Conservation (phyloP, 192 early-diverging fungal genomes). For the Gryganskiella cystojenkinii region DNA sequence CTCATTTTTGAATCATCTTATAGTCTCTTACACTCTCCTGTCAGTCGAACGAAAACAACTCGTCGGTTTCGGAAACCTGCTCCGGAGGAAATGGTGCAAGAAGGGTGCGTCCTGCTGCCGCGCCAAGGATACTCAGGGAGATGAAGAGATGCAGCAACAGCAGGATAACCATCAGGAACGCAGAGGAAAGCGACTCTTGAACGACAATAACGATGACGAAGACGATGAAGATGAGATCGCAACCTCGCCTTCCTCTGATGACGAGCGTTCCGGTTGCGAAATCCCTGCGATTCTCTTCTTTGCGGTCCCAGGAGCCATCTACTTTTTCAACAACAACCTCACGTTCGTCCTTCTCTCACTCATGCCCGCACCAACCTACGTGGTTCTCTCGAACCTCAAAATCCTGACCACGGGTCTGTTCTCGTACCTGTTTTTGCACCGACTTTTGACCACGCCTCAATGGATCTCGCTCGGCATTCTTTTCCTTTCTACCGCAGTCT, state of each 20-base stretch:
- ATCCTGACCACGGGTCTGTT: constrained; percentile 54
- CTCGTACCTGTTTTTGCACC: constrained; percentile 45
- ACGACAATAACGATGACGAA: constrained; percentile 5
- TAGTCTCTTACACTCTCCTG: constrained; percentile 45
- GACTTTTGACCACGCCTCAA: constrained; percentile 26
- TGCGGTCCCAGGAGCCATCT: constrained; percentile 48
- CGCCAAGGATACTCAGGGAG: no score
- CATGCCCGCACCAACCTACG: constrained; percentile 55
- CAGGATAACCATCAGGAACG: constrained; percentile 15
- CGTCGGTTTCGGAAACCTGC: constrained; percentile 5
- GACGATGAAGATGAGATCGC: constrained; percentile 27
- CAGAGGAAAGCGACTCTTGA: constrained; percentile 16
- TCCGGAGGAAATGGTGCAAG: constrained; percentile 14
- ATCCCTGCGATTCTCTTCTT: constrained; percentile 42
- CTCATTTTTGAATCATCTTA: not conserved
- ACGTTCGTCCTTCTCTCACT: constrained; percentile 39
- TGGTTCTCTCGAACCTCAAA: constrained; percentile 52
- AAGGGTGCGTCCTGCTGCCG: constrained; percentile 2
- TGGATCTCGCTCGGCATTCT: constrained; percentile 47
- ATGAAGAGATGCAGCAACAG: constrained; percentile 2
- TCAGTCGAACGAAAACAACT: constrained; percentile 31
- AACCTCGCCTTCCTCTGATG: not conserved
- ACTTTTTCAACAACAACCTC: constrained; percentile 57
- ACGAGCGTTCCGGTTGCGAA: constrained; percentile 6
- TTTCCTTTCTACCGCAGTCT: constrained; percentile 45